Base-by-base conservation (phyloP, 495 filamentous ascomycete species). In the Parachaetomium inaequale region DNA sequence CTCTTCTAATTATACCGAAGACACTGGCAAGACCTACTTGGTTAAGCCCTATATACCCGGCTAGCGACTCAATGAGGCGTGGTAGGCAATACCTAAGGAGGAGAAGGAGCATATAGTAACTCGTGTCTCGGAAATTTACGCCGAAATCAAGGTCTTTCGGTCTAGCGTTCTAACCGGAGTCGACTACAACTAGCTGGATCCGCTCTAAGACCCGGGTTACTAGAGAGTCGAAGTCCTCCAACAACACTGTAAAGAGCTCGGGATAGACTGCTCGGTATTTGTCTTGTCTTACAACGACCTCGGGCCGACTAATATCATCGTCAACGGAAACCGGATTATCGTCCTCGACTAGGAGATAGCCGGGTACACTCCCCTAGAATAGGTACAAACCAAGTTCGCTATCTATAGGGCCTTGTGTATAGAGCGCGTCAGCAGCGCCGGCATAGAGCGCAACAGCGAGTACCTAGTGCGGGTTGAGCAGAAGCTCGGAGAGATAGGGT, bases 321-420 rank as follows among this genome's bases (percentile, higher is more conserved):
- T 58, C 19, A n/a, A 38, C 21, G 43, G 43, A 17, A 26, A 38
- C 43, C 43, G 56, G 56, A 19, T 58, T 15, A 29, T 11, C 19
- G 56, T 58, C 4, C 11, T 58, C 31, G 43, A 52, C 58, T 60
- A 47, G 58, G 58, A 60, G 58, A 42, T 60, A 23, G 58, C 58
- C 26, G 58, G 58, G 46, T 60, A 60, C 36, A 23, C 11, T 19
- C 58, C 58, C 23, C n/a, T 60, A 38, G 58, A 52, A 43, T 60
- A 47, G 58, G 58, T 60, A 47, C 47, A 47, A 21, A 61, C 58
- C 49, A 61, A 61, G 58, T 61, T 61, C 26, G 58, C 49, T 7
- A n/a, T 61, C 10, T 61, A 38, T n/a, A 50, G 49, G 5, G 58
- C 15, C n/a, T 55, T 61, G 26, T 0, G 28, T 25, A 50, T 61